Conservation (phyloP, 768 basidiomycete genomes). For the Leccinum obscurum region DNA sequence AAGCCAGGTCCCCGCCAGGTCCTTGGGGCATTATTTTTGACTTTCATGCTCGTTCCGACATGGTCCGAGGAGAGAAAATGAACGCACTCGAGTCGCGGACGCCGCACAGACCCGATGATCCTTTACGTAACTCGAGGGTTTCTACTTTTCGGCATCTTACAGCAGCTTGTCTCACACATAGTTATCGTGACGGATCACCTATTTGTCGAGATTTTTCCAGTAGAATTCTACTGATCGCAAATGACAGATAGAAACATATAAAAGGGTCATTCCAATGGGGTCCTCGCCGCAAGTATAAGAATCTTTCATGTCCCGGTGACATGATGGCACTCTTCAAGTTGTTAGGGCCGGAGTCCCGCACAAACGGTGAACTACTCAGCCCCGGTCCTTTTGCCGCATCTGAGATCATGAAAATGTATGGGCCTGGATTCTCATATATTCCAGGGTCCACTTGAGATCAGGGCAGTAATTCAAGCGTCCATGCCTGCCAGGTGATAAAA, state of each 20-base stretch:
- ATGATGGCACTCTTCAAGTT: not conserved
- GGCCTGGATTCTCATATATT: not conserved
- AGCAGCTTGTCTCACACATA: too few species aligned
- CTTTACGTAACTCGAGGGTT: not conserved
- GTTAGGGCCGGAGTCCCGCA: not conserved
- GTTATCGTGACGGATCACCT: not conserved
- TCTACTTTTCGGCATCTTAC: not conserved
- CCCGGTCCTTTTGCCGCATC: not conserved
- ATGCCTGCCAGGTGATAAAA: not conserved
- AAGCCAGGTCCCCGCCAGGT: not conserved
- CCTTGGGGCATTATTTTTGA: not conserved
- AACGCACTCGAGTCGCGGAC: conserved; percentile 12
- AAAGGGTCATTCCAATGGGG: not conserved
- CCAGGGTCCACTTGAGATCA: not conserved
- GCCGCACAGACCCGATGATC: not conserved
- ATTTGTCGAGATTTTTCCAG: not conserved
- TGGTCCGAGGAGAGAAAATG: conserved; percentile 3
- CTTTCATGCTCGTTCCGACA: not conserved
- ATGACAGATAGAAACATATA: not conserved
- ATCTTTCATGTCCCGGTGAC: not conserved
- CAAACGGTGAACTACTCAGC: not conserved
- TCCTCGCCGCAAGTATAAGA: not conserved
- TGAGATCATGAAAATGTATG: not conserved
- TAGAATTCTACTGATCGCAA: not conserved
- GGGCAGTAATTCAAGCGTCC: not conserved